Base-by-base conservation (phyloP, 1,284 basidiomycete genomes). In the Rhizopogon parksii region DNA sequence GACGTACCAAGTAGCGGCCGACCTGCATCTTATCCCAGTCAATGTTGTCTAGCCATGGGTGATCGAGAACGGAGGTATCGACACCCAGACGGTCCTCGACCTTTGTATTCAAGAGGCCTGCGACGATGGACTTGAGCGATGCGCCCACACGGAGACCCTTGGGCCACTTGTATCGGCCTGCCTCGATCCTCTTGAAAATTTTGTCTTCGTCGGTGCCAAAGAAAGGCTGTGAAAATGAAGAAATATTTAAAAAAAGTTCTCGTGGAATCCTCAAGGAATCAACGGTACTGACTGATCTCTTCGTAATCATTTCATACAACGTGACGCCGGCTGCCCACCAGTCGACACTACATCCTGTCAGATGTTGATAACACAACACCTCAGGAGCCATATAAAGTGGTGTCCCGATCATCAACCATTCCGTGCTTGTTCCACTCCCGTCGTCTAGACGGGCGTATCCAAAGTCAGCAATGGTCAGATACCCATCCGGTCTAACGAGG, bases 281-380 rank as follows among this genome's bases (percentile, higher is more conserved):
- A 40, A 4, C 43, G 27, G 15, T 4, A 68, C 75, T 55, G 56
- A 74, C 79, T 54, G 84, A 61, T 53, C 72, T 71, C 36, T 78
- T 76, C 38, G 83, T 83, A 1, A 83, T 69, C 78, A 92, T 83
- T 56, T 91, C 87, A 59, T 80, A 92, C 53, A 92, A 69, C 52
- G 85, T 80, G 24, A 87, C 74, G 1, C 86, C 90, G 36, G 77
- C 78, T 36, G 81, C 76, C 83, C 86, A 92, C 73, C 89, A 88
- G 63, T 91, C 89, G 35, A 88, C 74, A 38, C 81, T 78, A 2
- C 72, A 69, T 2, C 80, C 80, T 1, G 56, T 59, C 62, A 76
- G 76, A 53, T 73, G 72, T 9, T 72, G 70, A 21, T 52, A 50
- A 36, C 55, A 52, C 50, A 80, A 74, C 53, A 80, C 69, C 64